Evolutionary conservation across 495 filamentous ascomycete genomes (phyloP), one percentile per base, ranked within the genome.

Genomic region (Penicillium riverlandense): DNA sequence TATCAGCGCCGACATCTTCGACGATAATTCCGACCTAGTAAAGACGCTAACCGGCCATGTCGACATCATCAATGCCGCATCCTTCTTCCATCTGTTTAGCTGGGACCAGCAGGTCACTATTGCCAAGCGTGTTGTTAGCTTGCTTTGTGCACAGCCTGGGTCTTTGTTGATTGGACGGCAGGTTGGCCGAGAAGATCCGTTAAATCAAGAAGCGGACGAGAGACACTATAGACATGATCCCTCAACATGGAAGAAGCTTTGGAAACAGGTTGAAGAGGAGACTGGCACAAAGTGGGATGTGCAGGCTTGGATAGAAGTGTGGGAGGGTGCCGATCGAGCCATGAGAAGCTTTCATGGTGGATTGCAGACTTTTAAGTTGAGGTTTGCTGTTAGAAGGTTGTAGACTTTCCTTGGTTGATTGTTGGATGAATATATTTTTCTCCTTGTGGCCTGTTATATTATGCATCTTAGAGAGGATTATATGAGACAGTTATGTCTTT

Each of bases 41-140:
- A 56, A 56, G 14, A 35, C 49, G 0, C 49, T 82, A 16, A 48
- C 64, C 7, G 69, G 69, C 8, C 58, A 67, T 34, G 50, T 84
- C 1, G 73, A 83, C 40, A 76, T 85, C 22, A 52, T 82, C 29
- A 71, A 79, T 47, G 65, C 72, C 0, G 61, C 62, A 1, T 70
- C 69, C 0, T 78, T 86, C 48, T 73, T 86, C 35, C 80, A 85
- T 42, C 63, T 84, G 7, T 86, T 82, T 43, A 49, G 47, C n/a
- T 77, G 62, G 50, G 66, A 73, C 1, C 57, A 73, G 7, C 82
- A 85, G 48, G 54, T 77, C 8, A 33, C 50, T 0, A 52, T 75
- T 8, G 71, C 67, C 2, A 71, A 70, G 45, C 57, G 62, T 6
- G 50, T 84, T 4, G 55, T 74, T 0, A 49, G 43, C 16, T 57